A percentile compares a stretch with the other conserved stretches of the same genome.
Conservation (phyloP, 202 grass and related monocot species). For the Hordeum pubiflorum region DNA sequence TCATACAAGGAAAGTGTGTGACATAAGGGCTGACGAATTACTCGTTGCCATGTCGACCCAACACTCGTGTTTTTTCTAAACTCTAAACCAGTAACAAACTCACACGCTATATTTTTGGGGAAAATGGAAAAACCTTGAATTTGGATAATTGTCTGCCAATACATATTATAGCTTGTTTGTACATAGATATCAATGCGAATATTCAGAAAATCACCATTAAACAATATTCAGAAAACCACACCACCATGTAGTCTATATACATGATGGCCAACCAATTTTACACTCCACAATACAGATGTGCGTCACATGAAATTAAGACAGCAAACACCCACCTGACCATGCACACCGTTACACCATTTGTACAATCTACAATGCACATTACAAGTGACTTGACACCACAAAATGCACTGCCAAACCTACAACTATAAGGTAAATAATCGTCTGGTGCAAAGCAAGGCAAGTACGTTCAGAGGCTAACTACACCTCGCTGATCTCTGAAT, state of each 20-base stretch:
- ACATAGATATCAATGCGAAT: not conserved
- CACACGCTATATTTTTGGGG: not conserved
- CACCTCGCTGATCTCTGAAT: slow-evolving; percentile 14
- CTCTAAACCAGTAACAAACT: not conserved
- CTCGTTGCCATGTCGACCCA: slow-evolving; percentile 28
- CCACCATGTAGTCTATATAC: not conserved
- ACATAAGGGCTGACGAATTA: slow-evolving; percentile 48
- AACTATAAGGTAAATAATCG: not conserved
- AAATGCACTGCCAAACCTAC: not conserved
- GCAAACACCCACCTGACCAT: not conserved
- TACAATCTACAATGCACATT: not conserved
- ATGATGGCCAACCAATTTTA: slow-evolving; percentile 15
- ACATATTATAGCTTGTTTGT: not conserved
- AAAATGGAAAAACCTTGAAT: not conserved
- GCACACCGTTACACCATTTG: not conserved
- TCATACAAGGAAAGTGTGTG: slow-evolving; percentile 35
- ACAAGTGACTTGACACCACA: slow-evolving; percentile 2
- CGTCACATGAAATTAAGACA: not conserved
- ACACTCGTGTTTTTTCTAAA: not conserved
- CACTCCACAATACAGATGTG: not conserved
- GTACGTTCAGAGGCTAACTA: not conserved
- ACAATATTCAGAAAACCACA: not conserved
- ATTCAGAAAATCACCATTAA: not conserved
- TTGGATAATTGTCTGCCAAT: not conserved
- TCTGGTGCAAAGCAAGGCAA: not conserved